A percentile compares a stretch with the other conserved stretches of the same genome.
Evolutionary conservation across 2,329 filamentous ascomycete genomes (phyloP).

Genomic region (Cercospora citrullina): DNA sequence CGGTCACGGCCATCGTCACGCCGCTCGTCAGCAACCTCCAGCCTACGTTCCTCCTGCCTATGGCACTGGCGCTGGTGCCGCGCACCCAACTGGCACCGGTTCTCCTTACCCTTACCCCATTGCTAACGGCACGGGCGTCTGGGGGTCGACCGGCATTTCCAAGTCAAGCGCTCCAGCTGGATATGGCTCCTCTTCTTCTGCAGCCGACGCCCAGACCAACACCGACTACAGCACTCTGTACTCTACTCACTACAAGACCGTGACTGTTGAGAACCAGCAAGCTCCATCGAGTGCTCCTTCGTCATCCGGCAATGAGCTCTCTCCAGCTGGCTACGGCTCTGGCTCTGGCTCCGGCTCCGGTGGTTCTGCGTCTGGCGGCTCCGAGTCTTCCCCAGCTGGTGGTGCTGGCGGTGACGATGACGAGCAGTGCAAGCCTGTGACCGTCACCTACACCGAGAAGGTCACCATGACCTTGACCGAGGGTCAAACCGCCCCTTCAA

Average conservation of each 20-base stretch:
- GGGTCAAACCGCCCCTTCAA: constrained; percentile 12
- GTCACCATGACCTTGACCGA: constrained; percentile 36
- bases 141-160: constrained; percentile 30
- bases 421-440: constrained; percentile 40
- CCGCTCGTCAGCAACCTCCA: constrained; percentile 26
- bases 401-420: background rate
- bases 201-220: background rate
- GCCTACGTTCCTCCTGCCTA: constrained; percentile 30
- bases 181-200: constrained; percentile 10
- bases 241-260: constrained; percentile 27
- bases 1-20: constrained; percentile 22
- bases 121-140: constrained; percentile 34
- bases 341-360: background rate
- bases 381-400: background rate
- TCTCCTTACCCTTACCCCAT: constrained; percentile 34
- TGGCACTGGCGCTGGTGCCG: constrained; percentile 30
- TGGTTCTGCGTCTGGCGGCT: background rate
- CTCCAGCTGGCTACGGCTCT: constrained; percentile 16
- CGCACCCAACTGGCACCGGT: constrained; percentile 28
- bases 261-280: constrained; percentile 12
- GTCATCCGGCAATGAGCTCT: constrained; percentile 9
- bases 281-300: background rate
- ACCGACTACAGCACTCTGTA: constrained; percentile 17
- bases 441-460: constrained; percentile 45
- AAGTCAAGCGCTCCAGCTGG: constrained; percentile 3